phyloP scores from a whole-genome alignment of 768 basidiomycete species.

The Tricholoma hemisulphureum region DNA sequence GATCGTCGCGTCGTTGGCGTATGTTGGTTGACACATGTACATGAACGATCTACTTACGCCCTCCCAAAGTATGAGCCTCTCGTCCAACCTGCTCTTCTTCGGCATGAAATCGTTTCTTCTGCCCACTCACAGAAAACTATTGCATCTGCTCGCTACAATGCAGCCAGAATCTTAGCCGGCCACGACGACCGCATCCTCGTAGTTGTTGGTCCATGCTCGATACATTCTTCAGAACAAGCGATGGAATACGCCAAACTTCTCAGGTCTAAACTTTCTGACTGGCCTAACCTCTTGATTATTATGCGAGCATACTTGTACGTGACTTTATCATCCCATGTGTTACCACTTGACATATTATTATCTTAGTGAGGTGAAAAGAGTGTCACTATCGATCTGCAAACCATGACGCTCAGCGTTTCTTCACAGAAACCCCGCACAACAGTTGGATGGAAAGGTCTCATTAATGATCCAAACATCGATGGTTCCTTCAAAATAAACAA shows the following conservation, averaged over 20 bases:
- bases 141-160: slow-evolving; percentile 71
- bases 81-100: slow-evolving; percentile 86
- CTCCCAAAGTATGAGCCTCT: slow-evolving; percentile 84
- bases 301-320: slow-evolving; percentile 98
- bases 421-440: slow-evolving; percentile 92
- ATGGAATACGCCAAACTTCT: slow-evolving; percentile 76
- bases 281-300: slow-evolving; percentile 81
- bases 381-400: background rate
- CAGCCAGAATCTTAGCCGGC: slow-evolving; percentile 79
- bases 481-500: slow-evolving; percentile 97
- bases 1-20: slow-evolving; percentile 81
- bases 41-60: slow-evolving; percentile 9
- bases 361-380: slow-evolving; percentile 34
- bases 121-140: slow-evolving; percentile 69
- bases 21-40: slow-evolving; percentile 27
- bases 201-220: slow-evolving; percentile 94
- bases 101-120: slow-evolving; percentile 79
- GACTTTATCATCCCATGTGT: background rate
- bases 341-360: slow-evolving; percentile 2
- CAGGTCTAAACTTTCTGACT: slow-evolving; percentile 61
- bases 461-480: slow-evolving; percentile 94
- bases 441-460: slow-evolving; percentile 96
- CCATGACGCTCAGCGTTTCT: slow-evolving; percentile 10
- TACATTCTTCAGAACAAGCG: slow-evolving; percentile 86
- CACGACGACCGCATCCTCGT: slow-evolving; percentile 85